These are phyloP conservation scores for Calamus simplicifolius DNA, from an alignment of 176 grass and related monocot species.

Conservation along the genomic window DNA sequence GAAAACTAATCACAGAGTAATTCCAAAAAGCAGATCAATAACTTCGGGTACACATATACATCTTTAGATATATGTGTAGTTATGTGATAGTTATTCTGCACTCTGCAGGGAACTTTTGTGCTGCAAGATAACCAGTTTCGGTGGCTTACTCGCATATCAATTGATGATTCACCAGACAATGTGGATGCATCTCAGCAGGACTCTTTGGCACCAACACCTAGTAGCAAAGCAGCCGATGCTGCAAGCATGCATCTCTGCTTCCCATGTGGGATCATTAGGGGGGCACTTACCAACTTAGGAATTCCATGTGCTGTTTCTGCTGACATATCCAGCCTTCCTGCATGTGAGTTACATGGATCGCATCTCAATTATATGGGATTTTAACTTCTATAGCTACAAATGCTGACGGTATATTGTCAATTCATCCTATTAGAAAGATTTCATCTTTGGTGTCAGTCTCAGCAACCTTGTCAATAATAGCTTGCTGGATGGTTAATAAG, in stretches of 20 bases:
- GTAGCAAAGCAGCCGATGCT: constrained; percentile 55
- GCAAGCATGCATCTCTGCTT: constrained; percentile 90
- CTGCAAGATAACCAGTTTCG: constrained; percentile 83
- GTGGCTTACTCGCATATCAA: constrained; percentile 77
- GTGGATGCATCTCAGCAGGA: constrained; percentile 17
- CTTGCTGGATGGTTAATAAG: no score
- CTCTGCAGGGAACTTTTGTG: constrained; percentile 85
- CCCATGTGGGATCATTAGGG: constrained; percentile 89
- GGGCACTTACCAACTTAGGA: constrained; percentile 84
- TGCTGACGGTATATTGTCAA: not conserved
- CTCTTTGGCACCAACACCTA: constrained; percentile 6
- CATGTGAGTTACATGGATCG: constrained; percentile 49
- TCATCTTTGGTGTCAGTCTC: no score
- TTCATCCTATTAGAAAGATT: not conserved
- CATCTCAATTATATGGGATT: not conserved
- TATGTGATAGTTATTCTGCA: constrained; percentile 6
- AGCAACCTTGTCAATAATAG: no score
- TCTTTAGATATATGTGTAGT: not conserved
- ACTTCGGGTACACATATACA: not conserved
- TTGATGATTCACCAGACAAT: constrained; percentile 46
- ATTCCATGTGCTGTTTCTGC: constrained; percentile 73
- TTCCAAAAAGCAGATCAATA: constrained; percentile 6
- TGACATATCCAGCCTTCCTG: constrained; percentile 79
- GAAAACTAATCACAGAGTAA: constrained; percentile 97
- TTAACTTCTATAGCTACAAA: no score